These are phyloP conservation scores for Staphylotrichum tortipilum DNA, from an alignment of 495 filamentous ascomycete genomes.

Conservation along the genomic window DNA sequence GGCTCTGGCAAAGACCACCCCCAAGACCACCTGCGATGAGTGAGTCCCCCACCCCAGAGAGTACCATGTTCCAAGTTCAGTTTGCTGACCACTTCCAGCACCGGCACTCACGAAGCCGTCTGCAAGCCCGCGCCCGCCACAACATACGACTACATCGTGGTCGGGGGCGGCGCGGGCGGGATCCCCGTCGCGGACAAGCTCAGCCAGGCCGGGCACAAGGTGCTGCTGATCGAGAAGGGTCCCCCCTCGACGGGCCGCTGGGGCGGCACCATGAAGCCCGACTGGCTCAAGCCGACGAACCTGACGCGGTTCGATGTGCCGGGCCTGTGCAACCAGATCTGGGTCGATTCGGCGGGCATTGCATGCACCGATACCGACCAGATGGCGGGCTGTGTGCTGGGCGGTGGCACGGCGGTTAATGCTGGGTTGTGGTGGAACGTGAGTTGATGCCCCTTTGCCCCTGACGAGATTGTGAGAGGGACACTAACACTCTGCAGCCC, in stretches of 20 bases:
- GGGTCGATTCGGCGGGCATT: constrained; percentile 51
- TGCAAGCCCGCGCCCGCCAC: constrained; percentile 36
- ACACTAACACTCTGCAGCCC: constrained; percentile 14
- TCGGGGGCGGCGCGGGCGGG: constrained; percentile 56
- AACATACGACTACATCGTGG: constrained; percentile 59
- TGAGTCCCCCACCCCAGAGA: too few relatives aligned
- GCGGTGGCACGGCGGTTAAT: constrained; percentile 66
- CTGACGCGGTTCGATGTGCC: constrained; percentile 70
- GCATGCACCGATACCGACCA: constrained; percentile 60
- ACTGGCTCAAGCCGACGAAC: constrained; percentile 54
- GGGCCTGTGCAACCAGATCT: constrained; percentile 63
- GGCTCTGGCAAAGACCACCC: constrained; percentile 29
- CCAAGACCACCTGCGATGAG: constrained; percentile 32
- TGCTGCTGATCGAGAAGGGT: constrained; percentile 58
- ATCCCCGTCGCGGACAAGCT: constrained; percentile 57
- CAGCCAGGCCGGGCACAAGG: constrained; percentile 50
- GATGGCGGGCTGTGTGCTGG: constrained; percentile 68
- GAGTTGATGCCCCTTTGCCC: background rate
- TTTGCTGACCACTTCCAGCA: constrained; percentile 2
- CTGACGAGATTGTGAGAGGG: too few relatives aligned
- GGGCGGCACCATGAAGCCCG: constrained; percentile 50
- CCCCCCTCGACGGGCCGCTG: constrained; percentile 50
- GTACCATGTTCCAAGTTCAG: too few relatives aligned
- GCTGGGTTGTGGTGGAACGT: constrained; percentile 51
- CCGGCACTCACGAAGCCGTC: background rate